phyloP scores from a whole-genome alignment of 2,329 filamentous ascomycete genomes.

The Metarhizium robertsii region DNA sequence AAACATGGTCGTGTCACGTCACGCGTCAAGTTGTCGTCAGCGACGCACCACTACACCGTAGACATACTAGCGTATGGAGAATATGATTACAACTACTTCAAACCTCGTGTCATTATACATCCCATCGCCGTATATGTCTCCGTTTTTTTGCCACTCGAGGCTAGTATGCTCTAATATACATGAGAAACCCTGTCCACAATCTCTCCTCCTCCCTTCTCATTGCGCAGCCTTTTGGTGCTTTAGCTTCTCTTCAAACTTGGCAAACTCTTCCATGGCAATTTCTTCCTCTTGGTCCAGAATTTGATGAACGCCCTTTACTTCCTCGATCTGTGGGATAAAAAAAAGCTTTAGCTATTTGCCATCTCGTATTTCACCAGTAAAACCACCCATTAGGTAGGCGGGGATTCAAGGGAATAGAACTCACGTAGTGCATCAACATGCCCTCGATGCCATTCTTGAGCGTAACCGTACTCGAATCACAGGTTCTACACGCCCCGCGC shows the following conservation, averaged over 20 bases:
- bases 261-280: constrained; percentile 77
- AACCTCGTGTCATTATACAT: background rate
- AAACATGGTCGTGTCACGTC: background rate
- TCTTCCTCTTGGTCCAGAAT: constrained; percentile 89
- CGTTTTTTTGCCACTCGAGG: background rate
- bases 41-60: background rate
- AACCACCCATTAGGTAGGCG: background rate
- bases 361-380: background rate
- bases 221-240: constrained; percentile 39
- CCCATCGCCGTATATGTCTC: background rate
- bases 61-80: too few species aligned
- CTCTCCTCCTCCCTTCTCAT: background rate
- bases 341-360: background rate
- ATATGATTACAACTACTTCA: too few species aligned
- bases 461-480: constrained; percentile 93
- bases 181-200: background rate
- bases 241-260: constrained; percentile 83
- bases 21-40: background rate
- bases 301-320: constrained; percentile 87
- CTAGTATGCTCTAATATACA: background rate
- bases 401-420: constrained; percentile 25
- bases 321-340: constrained; percentile 62
- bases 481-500: constrained; percentile 86
- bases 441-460: constrained; percentile 96
- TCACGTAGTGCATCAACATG: constrained; percentile 94